A percentile compares a stretch with the other conserved stretches of the same genome.
Conservation (phyloP, 345 rosid species). For the Jatropha curcas region DNA sequence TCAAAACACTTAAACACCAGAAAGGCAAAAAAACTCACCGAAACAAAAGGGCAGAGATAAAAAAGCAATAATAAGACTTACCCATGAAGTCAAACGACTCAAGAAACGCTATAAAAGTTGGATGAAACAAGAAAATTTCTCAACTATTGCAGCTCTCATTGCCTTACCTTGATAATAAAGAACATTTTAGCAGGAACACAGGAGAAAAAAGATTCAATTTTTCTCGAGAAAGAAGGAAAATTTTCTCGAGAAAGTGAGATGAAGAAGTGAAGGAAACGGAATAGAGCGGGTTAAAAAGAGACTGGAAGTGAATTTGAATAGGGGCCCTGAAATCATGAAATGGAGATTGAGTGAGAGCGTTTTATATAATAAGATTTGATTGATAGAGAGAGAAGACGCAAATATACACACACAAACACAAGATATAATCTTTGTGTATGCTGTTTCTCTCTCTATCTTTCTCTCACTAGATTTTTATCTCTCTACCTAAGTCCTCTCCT, state of each 20-base stretch:
- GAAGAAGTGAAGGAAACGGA: background rate
- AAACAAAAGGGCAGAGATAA: no score
- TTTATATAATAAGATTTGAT: constrained; percentile 12
- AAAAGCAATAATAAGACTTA: background rate
- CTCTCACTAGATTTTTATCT: no score
- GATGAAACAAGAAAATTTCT: background rate
- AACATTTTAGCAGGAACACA: constrained; percentile 8
- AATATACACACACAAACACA: background rate
- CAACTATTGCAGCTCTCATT: background rate
- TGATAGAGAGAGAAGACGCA: constrained; percentile 12
- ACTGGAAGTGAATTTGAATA: constrained; percentile 1
- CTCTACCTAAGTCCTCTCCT: background rate
- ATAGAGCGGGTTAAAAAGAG: background rate
- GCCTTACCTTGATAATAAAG: constrained; percentile 20
- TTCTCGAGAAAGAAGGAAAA: background rate
- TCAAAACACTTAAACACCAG: background rate
- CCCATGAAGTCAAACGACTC: constrained; percentile 14
- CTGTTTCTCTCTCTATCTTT: background rate
- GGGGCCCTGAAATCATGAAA: constrained; percentile 19
- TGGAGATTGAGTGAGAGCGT: background rate
- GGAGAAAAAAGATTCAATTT: constrained; percentile 2
- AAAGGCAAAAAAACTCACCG: background rate
- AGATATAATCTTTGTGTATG: constrained; percentile 6
- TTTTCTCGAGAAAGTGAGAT: background rate
- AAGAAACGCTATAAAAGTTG: background rate